Conservation (phyloP, 140 eudicot species). For the Erigeron philadelphicus region DNA sequence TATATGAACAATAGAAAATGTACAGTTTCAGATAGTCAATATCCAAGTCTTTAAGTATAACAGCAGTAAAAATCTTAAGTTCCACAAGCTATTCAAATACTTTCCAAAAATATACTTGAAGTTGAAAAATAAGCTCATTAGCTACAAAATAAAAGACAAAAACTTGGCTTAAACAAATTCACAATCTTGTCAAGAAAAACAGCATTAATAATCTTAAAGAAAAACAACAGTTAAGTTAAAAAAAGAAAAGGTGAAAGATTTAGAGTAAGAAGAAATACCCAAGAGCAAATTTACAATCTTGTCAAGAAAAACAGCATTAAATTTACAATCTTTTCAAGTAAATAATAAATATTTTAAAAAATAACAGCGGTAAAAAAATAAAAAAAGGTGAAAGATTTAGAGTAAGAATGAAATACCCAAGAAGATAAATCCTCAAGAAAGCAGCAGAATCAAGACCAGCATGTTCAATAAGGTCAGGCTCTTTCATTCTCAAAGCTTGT, state of each 20-base stretch:
- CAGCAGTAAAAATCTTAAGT: background rate
- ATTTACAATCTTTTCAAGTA: too few relatives aligned
- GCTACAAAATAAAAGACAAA: background rate
- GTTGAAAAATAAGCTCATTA: background rate
- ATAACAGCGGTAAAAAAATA: background rate
- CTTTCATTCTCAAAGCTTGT: slow-evolving; percentile 45
- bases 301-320: too few relatives aligned
- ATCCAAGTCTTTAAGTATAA: slow-evolving; percentile 11
- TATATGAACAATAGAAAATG: too few relatives aligned
- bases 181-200: too few relatives aligned
- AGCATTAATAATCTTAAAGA: too few relatives aligned
- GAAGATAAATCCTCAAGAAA: slow-evolving; percentile 44
- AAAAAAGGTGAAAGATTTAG: background rate
- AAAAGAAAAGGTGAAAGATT: background rate
- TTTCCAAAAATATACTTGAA: background rate
- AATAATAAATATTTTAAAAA: too few relatives aligned
- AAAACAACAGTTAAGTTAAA: background rate
- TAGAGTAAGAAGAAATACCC: slow-evolving; percentile 6
- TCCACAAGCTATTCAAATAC: background rate
- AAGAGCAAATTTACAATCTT: too few relatives aligned
- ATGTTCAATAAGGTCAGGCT: slow-evolving; percentile 41
- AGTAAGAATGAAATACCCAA: slow-evolving; percentile 24
- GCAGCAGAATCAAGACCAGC: slow-evolving; percentile 52
- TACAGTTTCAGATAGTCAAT: too few relatives aligned
- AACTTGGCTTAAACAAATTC: too few relatives aligned